Percentiles rank a stretch among this genome's conserved stretches.
phyloP scores from a whole-genome alignment of 208 protist species.

The Porcisia hertigi region DNA sequence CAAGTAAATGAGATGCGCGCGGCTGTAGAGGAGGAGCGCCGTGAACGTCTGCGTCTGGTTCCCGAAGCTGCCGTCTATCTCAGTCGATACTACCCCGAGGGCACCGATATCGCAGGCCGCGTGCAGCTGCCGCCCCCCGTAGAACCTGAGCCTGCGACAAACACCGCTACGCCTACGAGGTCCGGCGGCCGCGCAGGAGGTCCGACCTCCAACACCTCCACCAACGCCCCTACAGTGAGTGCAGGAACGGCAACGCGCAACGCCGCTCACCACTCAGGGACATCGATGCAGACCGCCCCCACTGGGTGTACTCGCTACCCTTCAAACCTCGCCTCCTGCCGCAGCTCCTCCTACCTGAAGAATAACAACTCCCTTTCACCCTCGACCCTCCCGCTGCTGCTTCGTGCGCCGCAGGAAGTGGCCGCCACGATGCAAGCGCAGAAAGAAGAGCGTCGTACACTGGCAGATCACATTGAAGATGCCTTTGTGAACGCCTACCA shows the following conservation, averaged over 20 bases:
- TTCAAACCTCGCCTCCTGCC: not conserved
- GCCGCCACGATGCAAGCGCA: slow-evolving; percentile 17
- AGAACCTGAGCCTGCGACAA: not conserved
- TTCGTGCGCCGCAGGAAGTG: slow-evolving; percentile 18
- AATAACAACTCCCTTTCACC: not conserved
- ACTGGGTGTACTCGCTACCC: not conserved
- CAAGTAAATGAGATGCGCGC: slow-evolving; percentile 17
- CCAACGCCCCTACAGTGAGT: not conserved
- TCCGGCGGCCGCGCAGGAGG: not conserved
- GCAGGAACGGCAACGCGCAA: not conserved
- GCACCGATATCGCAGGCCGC: slow-evolving; percentile 7
- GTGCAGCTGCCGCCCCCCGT: slow-evolving; percentile 5
- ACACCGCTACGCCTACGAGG: not conserved
- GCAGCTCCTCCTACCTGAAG: not conserved
- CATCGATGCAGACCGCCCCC: not conserved
- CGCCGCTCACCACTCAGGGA: not conserved
- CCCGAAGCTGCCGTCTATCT: slow-evolving; percentile 19
- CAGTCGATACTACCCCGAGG: slow-evolving; percentile 29
- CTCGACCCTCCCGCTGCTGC: slow-evolving; percentile 4
- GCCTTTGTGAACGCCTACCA: slow-evolving; percentile 62
- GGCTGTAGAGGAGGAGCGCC: slow-evolving; percentile 11
- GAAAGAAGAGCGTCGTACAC: slow-evolving; percentile 28
- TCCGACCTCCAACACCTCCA: not conserved
- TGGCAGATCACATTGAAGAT: slow-evolving; percentile 53
- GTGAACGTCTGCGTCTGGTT: slow-evolving; percentile 19